Percentiles rank a stretch among this genome's conserved stretches.
phyloP scores from a whole-genome alignment of 2,329 filamentous ascomycete genomes.

The Paraphaeosphaeria minitans region DNA sequence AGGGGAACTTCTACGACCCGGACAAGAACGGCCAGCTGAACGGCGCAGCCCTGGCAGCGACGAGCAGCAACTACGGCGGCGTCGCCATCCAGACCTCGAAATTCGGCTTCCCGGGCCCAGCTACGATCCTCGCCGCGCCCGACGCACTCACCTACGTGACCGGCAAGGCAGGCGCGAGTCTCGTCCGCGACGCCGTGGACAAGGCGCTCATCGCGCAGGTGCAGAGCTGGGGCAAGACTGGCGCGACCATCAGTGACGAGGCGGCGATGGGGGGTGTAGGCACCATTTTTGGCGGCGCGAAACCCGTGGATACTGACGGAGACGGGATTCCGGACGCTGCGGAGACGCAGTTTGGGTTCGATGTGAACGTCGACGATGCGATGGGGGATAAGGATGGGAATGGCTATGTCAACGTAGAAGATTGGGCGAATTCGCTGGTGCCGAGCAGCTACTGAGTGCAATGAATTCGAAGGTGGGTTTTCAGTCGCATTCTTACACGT shows the following conservation, averaged over 20 bases:
- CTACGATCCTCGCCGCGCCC: conserved; percentile 46
- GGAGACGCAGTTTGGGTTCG: conserved; percentile 52
- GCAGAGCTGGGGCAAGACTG: conserved; percentile 52
- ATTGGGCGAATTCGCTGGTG: conserved; percentile 58
- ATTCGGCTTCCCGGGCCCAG: conserved; percentile 53
- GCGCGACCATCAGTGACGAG: conserved; percentile 55
- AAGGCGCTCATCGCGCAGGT: conserved; percentile 51
- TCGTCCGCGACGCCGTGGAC: conserved; percentile 54
- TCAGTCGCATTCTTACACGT: too few species aligned
- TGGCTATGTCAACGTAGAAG: conserved; percentile 56
- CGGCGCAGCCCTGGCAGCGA: conserved; percentile 52
- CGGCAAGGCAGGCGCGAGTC: conserved; percentile 50
- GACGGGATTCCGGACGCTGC: conserved; percentile 59
- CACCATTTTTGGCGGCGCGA: conserved; percentile 46
- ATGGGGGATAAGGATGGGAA: conserved; percentile 49
- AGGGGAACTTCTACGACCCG: conserved; percentile 59
- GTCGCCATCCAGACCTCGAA: conserved; percentile 51
- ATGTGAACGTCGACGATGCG: conserved; percentile 44
- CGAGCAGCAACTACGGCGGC: conserved; percentile 54
- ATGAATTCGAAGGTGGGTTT: neutral
- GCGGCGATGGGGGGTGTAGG: conserved; percentile 51
- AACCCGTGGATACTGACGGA: conserved; percentile 52
- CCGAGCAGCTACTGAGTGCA: conserved; percentile 14
- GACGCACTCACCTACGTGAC: conserved; percentile 52
- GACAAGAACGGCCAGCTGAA: conserved; percentile 57